These are phyloP conservation scores for Penicillium dipodomyicola DNA, from an alignment of 495 filamentous ascomycete species.

Conservation along the genomic window DNA sequence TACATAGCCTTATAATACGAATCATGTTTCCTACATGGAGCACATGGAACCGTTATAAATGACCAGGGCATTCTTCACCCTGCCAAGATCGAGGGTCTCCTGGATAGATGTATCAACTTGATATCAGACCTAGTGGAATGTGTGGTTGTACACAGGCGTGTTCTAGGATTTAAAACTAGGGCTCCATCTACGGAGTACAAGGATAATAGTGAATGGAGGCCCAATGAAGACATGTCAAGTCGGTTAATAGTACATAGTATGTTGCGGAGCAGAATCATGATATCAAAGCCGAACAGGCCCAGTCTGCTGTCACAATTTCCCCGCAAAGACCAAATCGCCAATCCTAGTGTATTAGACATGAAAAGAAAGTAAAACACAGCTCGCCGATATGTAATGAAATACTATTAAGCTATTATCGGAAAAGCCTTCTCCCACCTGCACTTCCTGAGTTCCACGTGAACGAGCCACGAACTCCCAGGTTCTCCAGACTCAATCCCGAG, in stretches of 20 bases:
- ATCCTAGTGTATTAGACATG: neutral
- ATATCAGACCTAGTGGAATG: constrained; percentile 16
- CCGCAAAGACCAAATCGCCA: constrained; percentile 2
- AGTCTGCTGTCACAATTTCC: constrained; percentile 9
- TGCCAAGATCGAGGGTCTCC: neutral
- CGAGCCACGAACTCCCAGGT: constrained; percentile 62
- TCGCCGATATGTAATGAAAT: constrained; percentile 14
- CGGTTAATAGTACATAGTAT: constrained; percentile 5
- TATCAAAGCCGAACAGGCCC: constrained; percentile 10
- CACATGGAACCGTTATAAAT: neutral
- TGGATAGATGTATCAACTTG: neutral
- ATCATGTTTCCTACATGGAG: neutral
- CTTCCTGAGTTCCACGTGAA: constrained; percentile 52
- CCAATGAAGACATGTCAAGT: neutral
- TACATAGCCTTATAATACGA: neutral
- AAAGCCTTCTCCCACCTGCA: constrained; percentile 58
- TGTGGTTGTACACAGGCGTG: neutral
- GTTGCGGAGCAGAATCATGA: neutral
- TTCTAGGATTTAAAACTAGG: neutral
- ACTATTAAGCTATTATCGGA: constrained; percentile 44
- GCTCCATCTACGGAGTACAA: neutral
- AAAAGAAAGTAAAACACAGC: constrained; percentile 4
- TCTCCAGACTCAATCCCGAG: constrained; percentile 68
- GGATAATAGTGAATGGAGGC: neutral
- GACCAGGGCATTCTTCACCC: constrained; percentile 5